Evolutionary conservation across 2,329 filamentous ascomycete species (phyloP).

Genomic region (Lachnellula subtilissima): DNA sequence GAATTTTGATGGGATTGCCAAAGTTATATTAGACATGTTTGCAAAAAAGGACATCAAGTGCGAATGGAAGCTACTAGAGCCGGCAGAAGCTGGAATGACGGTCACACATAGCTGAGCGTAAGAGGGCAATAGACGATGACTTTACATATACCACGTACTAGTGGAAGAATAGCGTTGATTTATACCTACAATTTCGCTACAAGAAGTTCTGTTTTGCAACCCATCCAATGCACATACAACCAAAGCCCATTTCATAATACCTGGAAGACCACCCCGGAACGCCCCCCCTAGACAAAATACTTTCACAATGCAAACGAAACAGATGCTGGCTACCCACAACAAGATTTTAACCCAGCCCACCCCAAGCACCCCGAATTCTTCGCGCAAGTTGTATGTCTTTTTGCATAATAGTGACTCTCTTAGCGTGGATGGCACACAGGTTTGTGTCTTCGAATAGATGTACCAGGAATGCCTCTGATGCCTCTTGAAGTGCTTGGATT

Average conservation of each 20-base stretch:
- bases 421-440: slow-evolving; percentile 93
- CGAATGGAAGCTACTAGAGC: slow-evolving; percentile 82
- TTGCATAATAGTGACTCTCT: slow-evolving; percentile 94
- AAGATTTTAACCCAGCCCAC: slow-evolving; percentile 50
- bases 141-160: not conserved
- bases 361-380: slow-evolving; percentile 74
- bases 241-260: not conserved
- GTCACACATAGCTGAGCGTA: slow-evolving; percentile 26
- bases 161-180: not conserved
- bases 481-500: slow-evolving; percentile 88
- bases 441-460: slow-evolving; percentile 97
- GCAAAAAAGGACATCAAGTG: slow-evolving; percentile 69
- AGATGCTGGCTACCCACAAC: not conserved
- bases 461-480: slow-evolving; percentile 91
- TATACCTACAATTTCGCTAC: not conserved
- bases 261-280: slow-evolving; percentile 4
- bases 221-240: not conserved
- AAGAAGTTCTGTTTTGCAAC: not conserved
- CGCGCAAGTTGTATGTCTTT: slow-evolving; percentile 94
- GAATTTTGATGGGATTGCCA: slow-evolving; percentile 83
- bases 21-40: slow-evolving; percentile 72
- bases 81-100: slow-evolving; percentile 61
- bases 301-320: not conserved
- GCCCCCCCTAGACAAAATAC: slow-evolving; percentile 4
- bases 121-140: not conserved